Evolutionary conservation across 2,329 filamentous ascomycete species (phyloP).

Genomic region (Beauveria brongniartii): DNA sequence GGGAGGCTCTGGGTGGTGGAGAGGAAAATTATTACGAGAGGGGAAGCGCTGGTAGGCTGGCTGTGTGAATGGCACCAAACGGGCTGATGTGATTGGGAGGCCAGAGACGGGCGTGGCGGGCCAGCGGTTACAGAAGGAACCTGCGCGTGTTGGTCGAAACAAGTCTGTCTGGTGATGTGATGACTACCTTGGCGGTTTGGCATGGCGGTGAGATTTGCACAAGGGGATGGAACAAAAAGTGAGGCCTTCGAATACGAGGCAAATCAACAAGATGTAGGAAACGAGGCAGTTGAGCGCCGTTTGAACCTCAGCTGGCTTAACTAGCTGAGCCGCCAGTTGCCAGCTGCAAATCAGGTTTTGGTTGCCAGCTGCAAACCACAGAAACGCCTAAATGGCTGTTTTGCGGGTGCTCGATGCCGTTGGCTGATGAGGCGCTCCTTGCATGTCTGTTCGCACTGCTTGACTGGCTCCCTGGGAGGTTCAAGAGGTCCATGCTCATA

Average conservation of each 20-base stretch:
- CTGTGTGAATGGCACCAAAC: not conserved
- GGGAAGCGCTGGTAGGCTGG: constrained; percentile 1
- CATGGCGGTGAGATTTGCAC: not conserved
- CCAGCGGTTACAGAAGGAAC: not conserved
- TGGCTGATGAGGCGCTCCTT: not conserved
- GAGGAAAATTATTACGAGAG: constrained; percentile 2
- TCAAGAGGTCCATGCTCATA: too few species aligned
- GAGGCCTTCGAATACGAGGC: not conserved
- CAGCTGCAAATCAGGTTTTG: not conserved
- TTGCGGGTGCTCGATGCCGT: not conserved
- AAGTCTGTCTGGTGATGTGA: not conserved
- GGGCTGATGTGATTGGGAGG: constrained; percentile 9
- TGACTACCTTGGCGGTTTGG: not conserved
- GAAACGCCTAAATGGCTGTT: not conserved
- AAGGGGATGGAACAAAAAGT: not conserved
- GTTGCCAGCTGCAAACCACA: not conserved
- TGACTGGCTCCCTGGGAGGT: not conserved
- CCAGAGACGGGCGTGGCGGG: not conserved
- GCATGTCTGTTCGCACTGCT: not conserved
- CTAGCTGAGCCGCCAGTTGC: not conserved
- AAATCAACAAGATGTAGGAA: not conserved
- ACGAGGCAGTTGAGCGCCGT: not conserved
- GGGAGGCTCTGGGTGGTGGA: not conserved
- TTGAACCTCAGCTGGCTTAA: not conserved
- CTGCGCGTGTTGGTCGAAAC: constrained; percentile 5